Evolutionary conservation across 768 basidiomycete genomes (phyloP).

Genomic region (Psilocybe subaeruginosa): DNA sequence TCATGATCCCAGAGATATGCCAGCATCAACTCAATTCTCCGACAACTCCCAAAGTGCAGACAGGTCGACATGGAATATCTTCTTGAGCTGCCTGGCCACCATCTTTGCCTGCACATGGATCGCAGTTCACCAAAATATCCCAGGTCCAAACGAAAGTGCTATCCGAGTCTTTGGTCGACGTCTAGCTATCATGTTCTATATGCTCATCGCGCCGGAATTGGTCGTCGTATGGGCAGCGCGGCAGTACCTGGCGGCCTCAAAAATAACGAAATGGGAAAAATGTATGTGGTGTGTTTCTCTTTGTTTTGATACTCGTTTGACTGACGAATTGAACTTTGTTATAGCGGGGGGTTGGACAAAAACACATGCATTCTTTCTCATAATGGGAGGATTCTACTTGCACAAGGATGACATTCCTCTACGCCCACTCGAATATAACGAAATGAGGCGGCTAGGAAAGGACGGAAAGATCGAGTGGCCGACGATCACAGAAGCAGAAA

Average conservation of each 20-base stretch:
- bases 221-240: constrained; percentile 18
- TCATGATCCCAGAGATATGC: not conserved
- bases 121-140: constrained; percentile 23
- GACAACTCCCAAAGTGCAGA: not conserved
- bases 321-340: too few species aligned
- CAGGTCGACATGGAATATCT: constrained; percentile 19
- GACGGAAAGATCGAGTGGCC: constrained; percentile 19
- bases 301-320: too few species aligned
- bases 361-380: too few species aligned
- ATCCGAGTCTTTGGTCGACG: constrained; percentile 1
- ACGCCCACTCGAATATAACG: not conserved
- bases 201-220: constrained; percentile 19
- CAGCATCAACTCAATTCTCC: not conserved
- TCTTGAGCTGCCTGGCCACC: constrained; percentile 23
- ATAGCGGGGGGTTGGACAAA: too few species aligned
- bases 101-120: constrained; percentile 27
- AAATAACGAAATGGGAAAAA: not conserved
- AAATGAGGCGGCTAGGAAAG: constrained; percentile 15
- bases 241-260: constrained; percentile 9
- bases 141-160: constrained; percentile 9
- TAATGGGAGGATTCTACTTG: too few species aligned
- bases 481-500: constrained; percentile 21
- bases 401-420: constrained; percentile 21
- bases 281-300: too few species aligned
- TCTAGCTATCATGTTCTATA: constrained; percentile 11